Base-by-base conservation (phyloP, 495 filamentous ascomycete species). In the Lindgomyces ingoldianus region DNA sequence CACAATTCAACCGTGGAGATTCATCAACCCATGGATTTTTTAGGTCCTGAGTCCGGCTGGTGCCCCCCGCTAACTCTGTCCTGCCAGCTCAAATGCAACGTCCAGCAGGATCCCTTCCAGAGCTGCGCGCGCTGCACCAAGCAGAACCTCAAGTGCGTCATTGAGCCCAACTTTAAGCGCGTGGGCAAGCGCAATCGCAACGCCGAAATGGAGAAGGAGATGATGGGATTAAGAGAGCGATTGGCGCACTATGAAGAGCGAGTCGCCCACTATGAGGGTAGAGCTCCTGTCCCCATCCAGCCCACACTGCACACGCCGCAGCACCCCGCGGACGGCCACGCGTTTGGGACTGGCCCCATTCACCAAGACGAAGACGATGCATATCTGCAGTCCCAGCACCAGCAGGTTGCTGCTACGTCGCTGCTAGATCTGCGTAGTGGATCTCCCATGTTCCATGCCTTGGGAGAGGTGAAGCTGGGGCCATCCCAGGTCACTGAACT, bases 161-260 rank as follows among this genome's bases (percentile, higher is more conserved):
- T 97, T 73, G 91, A 96, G 74, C 89, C 89, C 63, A 92, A 93
- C 72, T 97, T 97, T 79, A 95, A 94, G 77, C 89, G 93, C 52
- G 81, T 96, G 33, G 92, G 91, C 54, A 97, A 97, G 80, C 86
- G 93, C 50, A 90, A 85, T 61, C 89, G 89, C 70, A 91, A 96
- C 76, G 90, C 90, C 48, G 92, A 96, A 75, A 95, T 96, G 91
- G 91, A 94, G 71, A 82, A 85, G 24, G 80, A 83, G 36, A 81
- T 85, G 65, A 72, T 86, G 41, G 74, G 81, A 73, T 90, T 88
- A 76, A 91, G 78, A 39, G 24, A 67, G 70, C 61, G 69, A 49
- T 54, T 57, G 56, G 57, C 62, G n/a, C n/a, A n/a, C n/a, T n/a
- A n/a, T n/a, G n/a, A n/a, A n/a, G n/a, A n/a, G n/a, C n/a, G n/a